phyloP scores from a whole-genome alignment of 192 early-diverging fungal genomes.

The Spizellomyces sp. region DNA sequence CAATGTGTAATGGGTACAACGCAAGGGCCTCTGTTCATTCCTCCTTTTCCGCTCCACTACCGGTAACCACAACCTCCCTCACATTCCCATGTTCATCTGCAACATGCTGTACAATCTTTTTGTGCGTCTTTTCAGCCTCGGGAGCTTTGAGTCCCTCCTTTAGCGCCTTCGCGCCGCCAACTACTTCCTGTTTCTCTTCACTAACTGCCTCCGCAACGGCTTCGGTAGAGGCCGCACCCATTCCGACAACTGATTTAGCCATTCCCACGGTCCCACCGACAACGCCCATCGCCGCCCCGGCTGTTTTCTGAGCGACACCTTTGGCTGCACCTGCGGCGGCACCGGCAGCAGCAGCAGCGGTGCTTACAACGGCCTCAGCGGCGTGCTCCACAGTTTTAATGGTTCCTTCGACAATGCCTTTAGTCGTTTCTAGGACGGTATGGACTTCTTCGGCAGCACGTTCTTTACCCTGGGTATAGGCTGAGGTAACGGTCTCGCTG shows the following conservation, averaged over 20 bases:
- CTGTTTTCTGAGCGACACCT: background rate
- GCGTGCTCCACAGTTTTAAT: background rate
- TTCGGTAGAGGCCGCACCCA: background rate
- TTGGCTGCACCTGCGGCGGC: background rate
- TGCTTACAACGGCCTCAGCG: background rate
- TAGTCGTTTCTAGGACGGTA: too few relatives aligned
- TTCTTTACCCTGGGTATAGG: too few relatives aligned
- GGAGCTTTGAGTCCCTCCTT: background rate
- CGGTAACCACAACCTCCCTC: background rate
- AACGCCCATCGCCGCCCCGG: background rate
- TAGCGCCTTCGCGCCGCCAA: too few relatives aligned
- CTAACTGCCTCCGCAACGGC: background rate
- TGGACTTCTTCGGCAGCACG: too few relatives aligned
- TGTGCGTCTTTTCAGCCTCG: background rate
- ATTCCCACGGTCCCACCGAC: background rate
- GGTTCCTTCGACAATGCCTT: too few relatives aligned
- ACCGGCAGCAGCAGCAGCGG: background rate
- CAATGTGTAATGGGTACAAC: background rate
- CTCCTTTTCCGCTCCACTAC: background rate
- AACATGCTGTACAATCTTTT: background rate
- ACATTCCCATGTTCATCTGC: background rate
- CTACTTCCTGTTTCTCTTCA: too few relatives aligned
- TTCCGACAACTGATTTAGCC: background rate
- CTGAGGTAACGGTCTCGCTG: background rate
- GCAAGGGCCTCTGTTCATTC: background rate